Percentiles rank a stretch among this genome's conserved stretches.
Evolutionary conservation across 2,329 filamentous ascomycete species (phyloP).

Genomic region (Colletotrichum cereale): DNA sequence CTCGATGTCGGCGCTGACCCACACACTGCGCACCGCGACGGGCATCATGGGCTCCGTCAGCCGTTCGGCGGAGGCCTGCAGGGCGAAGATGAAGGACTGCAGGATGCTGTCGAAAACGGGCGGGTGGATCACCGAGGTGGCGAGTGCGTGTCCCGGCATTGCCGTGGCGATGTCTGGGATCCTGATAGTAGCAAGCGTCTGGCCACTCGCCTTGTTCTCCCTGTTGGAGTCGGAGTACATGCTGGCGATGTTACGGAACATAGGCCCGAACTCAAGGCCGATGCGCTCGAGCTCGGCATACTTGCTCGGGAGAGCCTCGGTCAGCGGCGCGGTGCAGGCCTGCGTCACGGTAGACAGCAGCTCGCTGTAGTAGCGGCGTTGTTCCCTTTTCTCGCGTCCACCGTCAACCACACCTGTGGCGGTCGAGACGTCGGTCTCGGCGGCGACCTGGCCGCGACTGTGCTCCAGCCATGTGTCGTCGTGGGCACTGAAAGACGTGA

Average conservation of each 20-base stretch:
- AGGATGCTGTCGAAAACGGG: conserved; percentile 47
- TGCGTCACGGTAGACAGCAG: conserved; percentile 13
- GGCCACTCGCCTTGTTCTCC: background rate
- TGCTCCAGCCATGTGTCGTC: conserved; percentile 29
- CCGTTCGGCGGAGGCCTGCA: conserved; percentile 9
- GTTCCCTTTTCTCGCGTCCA: background rate
- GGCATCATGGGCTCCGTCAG: conserved; percentile 27
- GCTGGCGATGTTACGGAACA: conserved; percentile 12
- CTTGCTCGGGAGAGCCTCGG: conserved; percentile 9
- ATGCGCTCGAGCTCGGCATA: conserved; percentile 16
- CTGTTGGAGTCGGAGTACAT: background rate
- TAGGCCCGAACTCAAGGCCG: conserved; percentile 12
- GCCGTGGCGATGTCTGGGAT: conserved; percentile 43
- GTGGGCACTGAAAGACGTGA: conserved; percentile 22
- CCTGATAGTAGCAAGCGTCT: background rate
- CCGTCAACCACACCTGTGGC: background rate
- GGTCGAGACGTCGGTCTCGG: conserved; percentile 33
- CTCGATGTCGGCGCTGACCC: conserved; percentile 17
- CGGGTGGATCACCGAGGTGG: conserved; percentile 47
- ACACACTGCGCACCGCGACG: conserved; percentile 4
- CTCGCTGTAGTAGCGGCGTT: conserved; percentile 3
- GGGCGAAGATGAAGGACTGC: conserved; percentile 21
- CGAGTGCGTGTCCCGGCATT: conserved; percentile 39
- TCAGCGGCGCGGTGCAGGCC: conserved; percentile 11
- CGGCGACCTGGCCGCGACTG: conserved; percentile 39